These are phyloP conservation scores for Tricholomella constricta DNA, from an alignment of 768 basidiomycete species.

Conservation along the genomic window DNA sequence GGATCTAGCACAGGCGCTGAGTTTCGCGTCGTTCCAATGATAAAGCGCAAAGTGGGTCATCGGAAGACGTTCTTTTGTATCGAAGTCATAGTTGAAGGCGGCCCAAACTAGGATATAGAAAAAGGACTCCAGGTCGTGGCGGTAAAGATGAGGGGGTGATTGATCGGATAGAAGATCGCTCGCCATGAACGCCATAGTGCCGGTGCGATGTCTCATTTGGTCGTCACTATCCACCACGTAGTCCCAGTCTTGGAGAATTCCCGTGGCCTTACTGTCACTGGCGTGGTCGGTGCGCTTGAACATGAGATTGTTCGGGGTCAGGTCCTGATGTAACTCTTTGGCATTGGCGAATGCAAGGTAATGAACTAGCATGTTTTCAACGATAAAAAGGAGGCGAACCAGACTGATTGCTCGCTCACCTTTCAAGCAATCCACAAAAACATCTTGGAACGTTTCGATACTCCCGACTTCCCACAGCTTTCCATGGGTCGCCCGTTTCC, in stretches of 20 bases:
- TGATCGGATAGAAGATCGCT: neutral
- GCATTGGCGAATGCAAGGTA: constrained; percentile 21
- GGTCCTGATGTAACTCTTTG: constrained; percentile 30
- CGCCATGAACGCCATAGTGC: constrained; percentile 3
- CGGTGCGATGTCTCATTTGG: constrained; percentile 12
- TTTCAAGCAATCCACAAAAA: constrained; percentile 32
- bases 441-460: constrained; percentile 27
- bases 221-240: constrained; percentile 10
- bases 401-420: constrained; percentile 21
- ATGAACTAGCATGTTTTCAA: constrained; percentile 19
- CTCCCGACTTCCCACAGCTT: constrained; percentile 22
- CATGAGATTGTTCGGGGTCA: constrained; percentile 34
- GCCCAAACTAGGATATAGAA: constrained; percentile 13
- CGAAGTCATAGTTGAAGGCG: constrained; percentile 5
- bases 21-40: too few relatives aligned
- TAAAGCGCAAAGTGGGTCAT: too few relatives aligned
- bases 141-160: constrained; percentile 1
- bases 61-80: neutral
- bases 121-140: constrained; percentile 12
- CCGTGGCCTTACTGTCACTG: constrained; percentile 9
- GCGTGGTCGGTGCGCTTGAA: constrained; percentile 7
- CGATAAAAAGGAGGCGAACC: neutral
- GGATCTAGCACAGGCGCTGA: too few relatives aligned
- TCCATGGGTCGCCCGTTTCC: constrained; percentile 1
- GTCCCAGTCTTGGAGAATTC: constrained; percentile 32